phyloP scores from a whole-genome alignment of 257 asterid species.

The Capsicum rhomboideum region DNA sequence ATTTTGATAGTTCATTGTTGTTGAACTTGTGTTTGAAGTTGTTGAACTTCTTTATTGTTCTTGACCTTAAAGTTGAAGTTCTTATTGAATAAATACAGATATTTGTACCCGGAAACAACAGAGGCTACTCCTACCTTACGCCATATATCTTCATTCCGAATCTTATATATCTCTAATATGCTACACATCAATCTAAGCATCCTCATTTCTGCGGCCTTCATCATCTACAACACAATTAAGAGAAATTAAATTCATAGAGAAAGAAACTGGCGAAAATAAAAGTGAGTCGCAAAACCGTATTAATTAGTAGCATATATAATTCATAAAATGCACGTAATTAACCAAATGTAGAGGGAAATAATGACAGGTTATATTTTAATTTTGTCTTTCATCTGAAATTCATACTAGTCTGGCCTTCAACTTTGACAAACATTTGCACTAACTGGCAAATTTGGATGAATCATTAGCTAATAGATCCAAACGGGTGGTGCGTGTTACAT shows the following conservation, averaged over 20 bases:
- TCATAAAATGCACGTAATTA: neutral
- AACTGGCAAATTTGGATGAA: constrained; percentile 11
- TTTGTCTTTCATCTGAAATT: neutral
- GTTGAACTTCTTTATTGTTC: too few relatives aligned
- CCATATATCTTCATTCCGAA: too few relatives aligned
- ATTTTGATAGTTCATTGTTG: too few relatives aligned
- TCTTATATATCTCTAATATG: too few relatives aligned
- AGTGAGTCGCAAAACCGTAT: neutral
- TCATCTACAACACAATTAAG: too few relatives aligned
- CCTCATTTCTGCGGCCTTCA: too few relatives aligned
- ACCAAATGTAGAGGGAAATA: neutral
- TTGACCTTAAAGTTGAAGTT: too few relatives aligned
- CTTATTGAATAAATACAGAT: too few relatives aligned
- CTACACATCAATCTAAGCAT: too few relatives aligned
- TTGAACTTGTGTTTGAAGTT: too few relatives aligned
- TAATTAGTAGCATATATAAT: neutral
- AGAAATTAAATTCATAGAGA: neutral
- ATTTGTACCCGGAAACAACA: too few relatives aligned
- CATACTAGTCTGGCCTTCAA: neutral
- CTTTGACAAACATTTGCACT: neutral
- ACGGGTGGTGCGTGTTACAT: constrained; percentile 22
- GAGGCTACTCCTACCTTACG: too few relatives aligned
- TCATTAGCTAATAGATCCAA: neutral
- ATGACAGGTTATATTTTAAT: neutral
- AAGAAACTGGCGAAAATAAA: neutral